These are phyloP conservation scores for Teratosphaeria gauchensis DNA, from an alignment of 2,329 filamentous ascomycete genomes.

Conservation along the genomic window DNA sequence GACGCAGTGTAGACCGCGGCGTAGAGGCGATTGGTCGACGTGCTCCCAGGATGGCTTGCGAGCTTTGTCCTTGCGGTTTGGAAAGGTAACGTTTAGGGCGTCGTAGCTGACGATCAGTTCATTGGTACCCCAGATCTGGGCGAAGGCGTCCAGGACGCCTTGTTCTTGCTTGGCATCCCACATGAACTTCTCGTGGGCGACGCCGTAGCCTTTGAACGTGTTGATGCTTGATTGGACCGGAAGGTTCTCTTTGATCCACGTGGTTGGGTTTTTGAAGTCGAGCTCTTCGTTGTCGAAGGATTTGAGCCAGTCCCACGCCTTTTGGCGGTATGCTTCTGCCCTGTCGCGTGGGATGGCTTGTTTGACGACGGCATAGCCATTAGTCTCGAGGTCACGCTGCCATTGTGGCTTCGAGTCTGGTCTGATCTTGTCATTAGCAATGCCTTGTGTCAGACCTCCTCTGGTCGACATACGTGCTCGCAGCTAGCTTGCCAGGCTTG, in stretches of 20 bases:
- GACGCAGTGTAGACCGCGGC: neutral
- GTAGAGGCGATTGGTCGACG: neutral
- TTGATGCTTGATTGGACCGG: neutral
- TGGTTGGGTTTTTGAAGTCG: neutral
- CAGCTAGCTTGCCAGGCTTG: neutral
- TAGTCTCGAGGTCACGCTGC: neutral
- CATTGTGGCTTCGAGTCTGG: neutral
- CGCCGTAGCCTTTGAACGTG: neutral
- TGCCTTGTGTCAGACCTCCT: neutral
- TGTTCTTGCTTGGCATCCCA: neutral
- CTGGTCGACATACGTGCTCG: neutral
- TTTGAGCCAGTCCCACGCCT: no score
- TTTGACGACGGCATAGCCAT: neutral
- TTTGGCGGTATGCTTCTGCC: no score
- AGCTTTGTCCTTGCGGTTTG: no score
- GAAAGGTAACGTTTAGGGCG: no score
- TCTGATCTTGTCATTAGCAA: neutral
- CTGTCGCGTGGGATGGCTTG: no score
- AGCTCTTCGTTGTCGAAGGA: neutral
- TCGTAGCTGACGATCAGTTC: no score
- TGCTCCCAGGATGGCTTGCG: neutral
- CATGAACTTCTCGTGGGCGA: neutral
- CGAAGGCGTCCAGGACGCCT: neutral
- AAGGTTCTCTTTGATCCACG: neutral
- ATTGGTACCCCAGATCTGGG: neutral